Evolutionary conservation across 2,329 filamentous ascomycete species (phyloP).

Genomic region (Cephalotrichum gorgonifer): DNA sequence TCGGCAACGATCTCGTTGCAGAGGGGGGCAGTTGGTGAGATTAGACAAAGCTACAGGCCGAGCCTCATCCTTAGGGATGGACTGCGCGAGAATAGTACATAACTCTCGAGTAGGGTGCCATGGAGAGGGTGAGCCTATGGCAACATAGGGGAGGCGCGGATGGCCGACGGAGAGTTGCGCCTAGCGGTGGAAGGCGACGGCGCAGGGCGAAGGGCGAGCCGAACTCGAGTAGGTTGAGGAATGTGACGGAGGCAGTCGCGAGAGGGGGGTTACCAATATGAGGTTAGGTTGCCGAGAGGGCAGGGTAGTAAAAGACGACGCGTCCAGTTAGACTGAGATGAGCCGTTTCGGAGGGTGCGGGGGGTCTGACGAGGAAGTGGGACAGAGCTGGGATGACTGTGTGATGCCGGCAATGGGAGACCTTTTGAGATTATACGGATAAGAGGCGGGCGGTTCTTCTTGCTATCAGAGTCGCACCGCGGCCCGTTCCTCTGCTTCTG

Average conservation of each 20-base stretch:
- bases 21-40: background rate
- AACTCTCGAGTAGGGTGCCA: background rate
- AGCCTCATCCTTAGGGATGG: slow-evolving; percentile 1
- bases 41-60: background rate
- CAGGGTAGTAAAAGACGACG: background rate
- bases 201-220: too few relatives aligned
- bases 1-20: background rate
- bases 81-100: background rate
- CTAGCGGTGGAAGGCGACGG: background rate
- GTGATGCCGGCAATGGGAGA: background rate
- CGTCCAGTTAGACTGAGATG: background rate
- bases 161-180: background rate
- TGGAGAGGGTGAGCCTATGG: background rate
- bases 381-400: background rate
- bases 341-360: background rate
- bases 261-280: too few relatives aligned
- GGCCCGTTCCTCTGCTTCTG: background rate
- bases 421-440: background rate
- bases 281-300: background rate
- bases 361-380: background rate
- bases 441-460: background rate
- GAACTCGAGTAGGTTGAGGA: background rate
- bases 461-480: background rate
- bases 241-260: background rate
- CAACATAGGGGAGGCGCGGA: background rate